Evolutionary conservation across 331 rosid genomes (phyloP).

Genomic region (Acacia concinna): DNA sequence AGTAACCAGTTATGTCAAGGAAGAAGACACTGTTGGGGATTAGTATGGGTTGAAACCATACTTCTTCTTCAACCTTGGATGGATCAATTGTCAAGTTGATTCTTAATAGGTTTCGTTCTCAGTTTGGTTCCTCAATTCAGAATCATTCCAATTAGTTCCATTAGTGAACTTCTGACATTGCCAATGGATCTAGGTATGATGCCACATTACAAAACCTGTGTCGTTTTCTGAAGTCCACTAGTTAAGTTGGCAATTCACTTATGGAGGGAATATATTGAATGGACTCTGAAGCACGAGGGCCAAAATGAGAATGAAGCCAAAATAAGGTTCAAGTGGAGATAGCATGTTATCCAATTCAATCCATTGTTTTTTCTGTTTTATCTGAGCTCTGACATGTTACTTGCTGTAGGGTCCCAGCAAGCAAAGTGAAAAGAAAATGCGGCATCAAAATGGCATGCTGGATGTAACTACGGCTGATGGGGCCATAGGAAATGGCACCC

Average conservation of each 20-base stretch:
- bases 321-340: not conserved
- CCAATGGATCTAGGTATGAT: not conserved
- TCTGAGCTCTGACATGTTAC: slow-evolving; percentile 30
- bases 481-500: slow-evolving; percentile 20
- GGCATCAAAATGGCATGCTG: slow-evolving; percentile 25
- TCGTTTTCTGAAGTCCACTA: not conserved
- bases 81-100: not conserved
- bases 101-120: not conserved
- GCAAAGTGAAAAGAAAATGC: slow-evolving; percentile 41
- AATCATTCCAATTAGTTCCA: not conserved
- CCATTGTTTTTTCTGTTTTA: not conserved
- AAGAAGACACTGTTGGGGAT: not conserved
- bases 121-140: not conserved
- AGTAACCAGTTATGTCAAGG: not conserved
- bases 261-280: not conserved
- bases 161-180: not conserved
- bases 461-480: slow-evolving; percentile 28
- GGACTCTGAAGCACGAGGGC: not conserved
- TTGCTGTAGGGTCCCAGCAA: slow-evolving; percentile 48
- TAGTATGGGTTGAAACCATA: not conserved
- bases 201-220: not conserved
- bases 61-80: not conserved
- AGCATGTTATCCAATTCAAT: slow-evolving; percentile 6
- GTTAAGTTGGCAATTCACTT: not conserved
- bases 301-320: not conserved